Evolutionary conservation across 176 grass and related monocot species (phyloP), one percentile per base, ranked within the genome.

Genomic region (Avena insularis): DNA sequence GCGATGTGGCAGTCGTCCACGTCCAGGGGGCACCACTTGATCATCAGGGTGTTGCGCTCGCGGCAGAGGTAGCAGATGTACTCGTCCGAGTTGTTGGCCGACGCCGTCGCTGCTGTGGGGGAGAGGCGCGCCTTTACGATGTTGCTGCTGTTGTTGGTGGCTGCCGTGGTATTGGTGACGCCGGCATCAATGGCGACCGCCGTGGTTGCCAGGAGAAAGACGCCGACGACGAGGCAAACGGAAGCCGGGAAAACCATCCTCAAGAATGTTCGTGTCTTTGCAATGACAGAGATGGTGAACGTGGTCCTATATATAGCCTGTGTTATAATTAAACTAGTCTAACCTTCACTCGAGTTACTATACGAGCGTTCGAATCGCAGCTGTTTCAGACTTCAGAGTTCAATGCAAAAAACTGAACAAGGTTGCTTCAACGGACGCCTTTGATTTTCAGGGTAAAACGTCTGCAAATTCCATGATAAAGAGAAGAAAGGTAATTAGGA

Each of bases 51-150:
- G 62, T 71, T 53, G 20, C 79, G 72, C 62, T 58, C 54, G 4
- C 25, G 71, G 84, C 88, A 86, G 62, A 90, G 79, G 79, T 90
- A 86, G 84, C 88, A 86, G 79, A 76, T 86, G 84, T 90, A 86
- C 71, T 77, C 10, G 6, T 12, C 21, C 55, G 69, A 65, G 57
- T 45, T 64, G 20, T 46, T 64, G 40, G 51, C 14, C 25, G 25
- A 0, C 79, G 84, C 9, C 27, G 43, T 19, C 3, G 36, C 12
- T 9, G 72, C 25, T 12, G 15, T 6, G 3, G 20, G 13, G 13
- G 75, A 79, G 55, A 15, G 48, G 31, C 9, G 50, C 31, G 46
- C 62, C 63, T 9, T 53, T 14, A 17, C 61, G 8, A 70, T 46
- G 40, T 63, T 27, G 62, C 85, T 84, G 75, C 15, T 77, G 51